Evolutionary conservation across 1,139 yeast genomes (phyloP).

Genomic region (Debaryomyces robertsiae): DNA sequence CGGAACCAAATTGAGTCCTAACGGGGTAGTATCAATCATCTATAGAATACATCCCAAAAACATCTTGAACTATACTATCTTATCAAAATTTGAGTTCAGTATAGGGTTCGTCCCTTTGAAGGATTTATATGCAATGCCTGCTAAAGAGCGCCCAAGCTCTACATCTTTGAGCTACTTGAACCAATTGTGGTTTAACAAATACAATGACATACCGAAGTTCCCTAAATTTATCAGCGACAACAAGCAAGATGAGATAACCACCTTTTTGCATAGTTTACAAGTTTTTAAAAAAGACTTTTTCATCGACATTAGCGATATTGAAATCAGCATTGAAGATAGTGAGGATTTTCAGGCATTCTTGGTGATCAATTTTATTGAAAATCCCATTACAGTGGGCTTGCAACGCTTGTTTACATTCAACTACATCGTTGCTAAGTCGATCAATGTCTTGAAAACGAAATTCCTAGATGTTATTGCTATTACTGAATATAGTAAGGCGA

Average conservation of each 20-base stretch:
- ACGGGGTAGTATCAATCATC: constrained; percentile 28
- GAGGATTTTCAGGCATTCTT: constrained; percentile 18
- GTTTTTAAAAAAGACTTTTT: constrained; percentile 22
- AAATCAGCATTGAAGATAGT: constrained; percentile 5
- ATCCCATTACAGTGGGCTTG: constrained; percentile 20
- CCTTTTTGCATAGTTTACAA: constrained; percentile 22
- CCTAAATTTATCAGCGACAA: constrained; percentile 12
- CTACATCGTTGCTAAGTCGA: constrained; percentile 23
- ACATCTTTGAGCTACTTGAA: constrained; percentile 23
- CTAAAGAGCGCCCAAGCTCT: constrained; percentile 1
- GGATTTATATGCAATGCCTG: background rate
- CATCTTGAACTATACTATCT: constrained; percentile 31
- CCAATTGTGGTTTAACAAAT: constrained; percentile 20
- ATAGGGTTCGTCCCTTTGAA: constrained; percentile 24
- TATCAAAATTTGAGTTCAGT: constrained; percentile 28
- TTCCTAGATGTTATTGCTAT: constrained; percentile 5
- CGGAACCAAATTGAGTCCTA: constrained; percentile 24
- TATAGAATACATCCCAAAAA: constrained; percentile 34
- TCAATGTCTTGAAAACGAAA: constrained; percentile 13
- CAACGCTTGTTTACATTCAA: constrained; percentile 36
- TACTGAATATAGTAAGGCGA: constrained; percentile 6
- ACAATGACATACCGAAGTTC: constrained; percentile 13
- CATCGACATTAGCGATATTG: constrained; percentile 10
- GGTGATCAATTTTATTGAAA: constrained; percentile 25
- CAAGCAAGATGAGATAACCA: constrained; percentile 13